Conservation (phyloP, 305 asterid species). For the Rubia tinctorum region DNA sequence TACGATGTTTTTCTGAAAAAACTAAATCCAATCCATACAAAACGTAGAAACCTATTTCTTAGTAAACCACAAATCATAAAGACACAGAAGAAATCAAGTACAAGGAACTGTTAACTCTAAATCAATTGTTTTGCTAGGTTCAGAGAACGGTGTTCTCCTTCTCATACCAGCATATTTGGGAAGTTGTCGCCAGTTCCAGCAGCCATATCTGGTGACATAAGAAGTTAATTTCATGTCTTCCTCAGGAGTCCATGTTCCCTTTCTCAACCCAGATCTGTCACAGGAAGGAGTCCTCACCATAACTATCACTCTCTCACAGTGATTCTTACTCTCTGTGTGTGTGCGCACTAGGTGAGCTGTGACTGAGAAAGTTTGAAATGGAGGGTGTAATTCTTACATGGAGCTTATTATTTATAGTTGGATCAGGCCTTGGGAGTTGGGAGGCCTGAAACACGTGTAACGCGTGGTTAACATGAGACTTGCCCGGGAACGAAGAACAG, state of each 20-base stretch:
- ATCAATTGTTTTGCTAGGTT: too few relatives aligned
- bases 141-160: not conserved
- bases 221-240: slow-evolving; percentile 38
- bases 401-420: not conserved
- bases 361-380: slow-evolving; percentile 1
- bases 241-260: slow-evolving; percentile 53
- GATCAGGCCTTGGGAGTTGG: not conserved
- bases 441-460: not conserved
- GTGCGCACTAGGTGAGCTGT: too few relatives aligned
- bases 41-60: not conserved
- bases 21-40: not conserved
- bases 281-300: slow-evolving; percentile 40
- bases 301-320: not conserved
- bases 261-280: slow-evolving; percentile 42
- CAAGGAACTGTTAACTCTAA: not conserved
- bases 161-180: slow-evolving; percentile 43
- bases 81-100: not conserved
- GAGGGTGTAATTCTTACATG: not conserved
- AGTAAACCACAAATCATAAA: too few relatives aligned
- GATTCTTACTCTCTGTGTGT: not conserved
- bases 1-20: too few relatives aligned
- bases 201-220: slow-evolving; percentile 30
- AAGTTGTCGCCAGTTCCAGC: slow-evolving; percentile 44
- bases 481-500: not conserved
- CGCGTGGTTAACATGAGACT: not conserved